These are phyloP conservation scores for Leptosphaerulina australis DNA, from an alignment of 2,329 filamentous ascomycete genomes.

Conservation along the genomic window DNA sequence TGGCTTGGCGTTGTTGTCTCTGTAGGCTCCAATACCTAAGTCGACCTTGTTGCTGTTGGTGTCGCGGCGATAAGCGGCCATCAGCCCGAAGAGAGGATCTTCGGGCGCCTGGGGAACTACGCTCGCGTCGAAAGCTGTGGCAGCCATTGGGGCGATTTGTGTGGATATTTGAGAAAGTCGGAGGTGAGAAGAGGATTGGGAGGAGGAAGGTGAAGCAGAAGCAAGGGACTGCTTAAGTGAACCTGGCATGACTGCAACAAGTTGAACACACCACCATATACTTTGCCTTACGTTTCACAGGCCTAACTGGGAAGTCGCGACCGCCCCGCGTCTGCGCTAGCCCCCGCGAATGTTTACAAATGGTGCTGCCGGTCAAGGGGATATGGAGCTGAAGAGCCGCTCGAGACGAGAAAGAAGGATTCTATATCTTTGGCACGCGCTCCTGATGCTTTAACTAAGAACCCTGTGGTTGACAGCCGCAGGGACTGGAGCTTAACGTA, in stretches of 20 bases:
- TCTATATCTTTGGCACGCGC: slow-evolving; percentile 11
- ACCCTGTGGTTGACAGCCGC: slow-evolving; percentile 16
- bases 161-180: slow-evolving; percentile 64
- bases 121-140: slow-evolving; percentile 75
- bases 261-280: slow-evolving; percentile 22
- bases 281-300: slow-evolving; percentile 32
- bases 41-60: slow-evolving; percentile 81
- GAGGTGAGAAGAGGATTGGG: slow-evolving; percentile 36
- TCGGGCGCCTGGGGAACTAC: slow-evolving; percentile 88
- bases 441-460: slow-evolving; percentile 25
- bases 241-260: slow-evolving; percentile 32
- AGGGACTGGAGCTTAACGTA: slow-evolving; percentile 18
- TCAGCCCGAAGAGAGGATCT: slow-evolving; percentile 92
- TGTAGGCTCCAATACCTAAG: slow-evolving; percentile 92
- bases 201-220: slow-evolving; percentile 20
- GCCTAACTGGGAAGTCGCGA: slow-evolving; percentile 27
- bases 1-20: slow-evolving; percentile 93
- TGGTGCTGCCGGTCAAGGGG: slow-evolving; percentile 23
- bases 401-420: slow-evolving; percentile 14
- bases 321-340: slow-evolving; percentile 27
- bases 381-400: slow-evolving; percentile 26
- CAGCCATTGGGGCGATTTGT: slow-evolving; percentile 70
- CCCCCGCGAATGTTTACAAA: slow-evolving; percentile 31
- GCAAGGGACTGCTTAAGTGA: slow-evolving; percentile 25
- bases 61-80: slow-evolving; percentile 86